phyloP scores from a whole-genome alignment of 257 asterid species.

The Salvia splendens region DNA sequence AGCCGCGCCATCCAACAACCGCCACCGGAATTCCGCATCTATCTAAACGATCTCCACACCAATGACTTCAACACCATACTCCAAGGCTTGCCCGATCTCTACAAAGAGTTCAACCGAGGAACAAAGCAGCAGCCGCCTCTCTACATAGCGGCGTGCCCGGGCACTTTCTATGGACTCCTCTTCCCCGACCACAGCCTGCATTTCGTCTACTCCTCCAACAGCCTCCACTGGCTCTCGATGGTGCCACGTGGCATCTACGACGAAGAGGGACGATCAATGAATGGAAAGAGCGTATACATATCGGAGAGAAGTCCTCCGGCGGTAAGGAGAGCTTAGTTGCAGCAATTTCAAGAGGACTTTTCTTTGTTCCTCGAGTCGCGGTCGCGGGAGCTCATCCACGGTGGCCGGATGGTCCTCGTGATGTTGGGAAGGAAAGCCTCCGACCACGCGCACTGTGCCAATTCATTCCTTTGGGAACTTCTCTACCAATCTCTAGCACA shows the following conservation, averaged over 20 bases:
- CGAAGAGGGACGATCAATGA: conserved; percentile 51
- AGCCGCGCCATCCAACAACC: conserved; percentile 25
- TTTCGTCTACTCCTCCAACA: conserved; percentile 71
- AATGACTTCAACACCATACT: conserved; percentile 84
- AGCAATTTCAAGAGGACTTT: conserved; percentile 66
- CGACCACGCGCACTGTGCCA: conserved; percentile 55
- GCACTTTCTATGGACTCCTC: conserved; percentile 78
- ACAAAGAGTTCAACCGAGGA: conserved; percentile 42
- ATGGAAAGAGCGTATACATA: conserved; percentile 72
- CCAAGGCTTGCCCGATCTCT: conserved; percentile 68
- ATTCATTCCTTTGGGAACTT: conserved; percentile 66
- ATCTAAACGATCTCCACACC: conserved; percentile 73
- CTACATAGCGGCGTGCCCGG: conserved; percentile 79
- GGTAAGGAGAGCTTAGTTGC: conserved; percentile 49
- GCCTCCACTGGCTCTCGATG: conserved; percentile 91
- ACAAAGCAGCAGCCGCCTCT: conserved; percentile 37
- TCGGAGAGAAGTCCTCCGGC: conserved; percentile 55
- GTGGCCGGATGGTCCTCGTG: conserved; percentile 76
- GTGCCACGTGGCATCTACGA: conserved; percentile 51
- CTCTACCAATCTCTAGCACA: conserved; percentile 53
- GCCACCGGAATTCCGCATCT: conserved; percentile 63
- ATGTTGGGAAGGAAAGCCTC: conserved; percentile 56
- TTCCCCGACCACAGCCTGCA: conserved; percentile 67
- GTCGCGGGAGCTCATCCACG: conserved; percentile 53
- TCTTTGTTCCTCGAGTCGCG: conserved; percentile 61